A percentile compares a stretch with the other conserved stretches of the same genome.
Evolutionary conservation across 331 rosid species (phyloP).

Genomic region (Telfairia occidentalis): DNA sequence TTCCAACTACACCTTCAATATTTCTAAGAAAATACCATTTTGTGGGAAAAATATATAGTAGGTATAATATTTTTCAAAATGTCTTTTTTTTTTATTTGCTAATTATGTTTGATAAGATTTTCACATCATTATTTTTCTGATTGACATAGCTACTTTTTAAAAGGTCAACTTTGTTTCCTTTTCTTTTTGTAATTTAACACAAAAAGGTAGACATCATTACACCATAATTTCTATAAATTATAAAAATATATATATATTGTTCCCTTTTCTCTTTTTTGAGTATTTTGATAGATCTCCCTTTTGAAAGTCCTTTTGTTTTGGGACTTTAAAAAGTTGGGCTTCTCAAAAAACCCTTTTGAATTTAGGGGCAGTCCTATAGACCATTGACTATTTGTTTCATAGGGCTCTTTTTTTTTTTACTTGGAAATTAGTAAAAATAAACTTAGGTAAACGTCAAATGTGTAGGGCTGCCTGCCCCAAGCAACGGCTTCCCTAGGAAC

Average conservation of each 20-base stretch:
- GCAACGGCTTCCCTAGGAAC: background rate
- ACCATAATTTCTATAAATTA: background rate
- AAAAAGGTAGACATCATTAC: conserved; percentile 7
- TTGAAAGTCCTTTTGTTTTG: background rate
- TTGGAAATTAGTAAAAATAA: background rate
- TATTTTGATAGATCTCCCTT: background rate
- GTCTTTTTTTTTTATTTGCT: too few relatives aligned
- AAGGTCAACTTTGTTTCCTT: background rate
- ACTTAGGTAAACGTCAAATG: background rate
- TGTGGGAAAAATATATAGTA: too few relatives aligned
- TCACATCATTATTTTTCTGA: background rate
- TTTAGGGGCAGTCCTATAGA: background rate
- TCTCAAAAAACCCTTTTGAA: background rate
- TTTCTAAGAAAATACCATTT: too few relatives aligned
- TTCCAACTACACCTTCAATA: too few relatives aligned
- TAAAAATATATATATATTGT: background rate
- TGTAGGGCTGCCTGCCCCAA: background rate
- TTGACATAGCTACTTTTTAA: background rate
- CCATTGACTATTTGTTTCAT: background rate
- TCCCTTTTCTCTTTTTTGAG: background rate
- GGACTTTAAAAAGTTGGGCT: background rate
- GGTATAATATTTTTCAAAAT: background rate
- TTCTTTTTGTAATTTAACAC: conserved; percentile 2
- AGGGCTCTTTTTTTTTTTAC: background rate
- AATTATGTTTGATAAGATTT: background rate